Conservation (phyloP, 225 moss, liverwort and hornwort species). For the Takakia lepidozioides region DNA sequence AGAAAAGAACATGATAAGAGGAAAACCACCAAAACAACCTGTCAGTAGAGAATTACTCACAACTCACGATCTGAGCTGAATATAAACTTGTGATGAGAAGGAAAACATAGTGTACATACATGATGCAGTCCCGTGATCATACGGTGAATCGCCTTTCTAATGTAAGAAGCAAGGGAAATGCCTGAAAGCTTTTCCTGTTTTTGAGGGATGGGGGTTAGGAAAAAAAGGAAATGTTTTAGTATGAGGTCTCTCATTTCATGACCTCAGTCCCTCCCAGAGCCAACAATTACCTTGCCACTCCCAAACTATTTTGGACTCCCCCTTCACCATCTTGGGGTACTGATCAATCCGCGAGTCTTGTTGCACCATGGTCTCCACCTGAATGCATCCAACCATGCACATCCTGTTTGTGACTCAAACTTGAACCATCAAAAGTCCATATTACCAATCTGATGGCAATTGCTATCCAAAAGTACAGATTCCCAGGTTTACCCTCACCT, state of each 20-base stretch:
- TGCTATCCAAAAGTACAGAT: background rate
- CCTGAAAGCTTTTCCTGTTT: too few relatives aligned
- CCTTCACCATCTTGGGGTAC: slow-evolving; percentile 93
- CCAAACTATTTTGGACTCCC: slow-evolving; percentile 93
- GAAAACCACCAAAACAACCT: slow-evolving; percentile 4
- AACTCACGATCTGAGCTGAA: background rate
- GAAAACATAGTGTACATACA: too few relatives aligned
- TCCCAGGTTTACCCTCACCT: slow-evolving; percentile 40
- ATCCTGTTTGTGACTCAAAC: too few relatives aligned
- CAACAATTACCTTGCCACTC: slow-evolving; percentile 90
- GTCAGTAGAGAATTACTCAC: background rate
- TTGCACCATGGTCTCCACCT: slow-evolving; percentile 82
- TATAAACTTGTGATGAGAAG: too few relatives aligned
- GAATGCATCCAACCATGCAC: slow-evolving; percentile 10
- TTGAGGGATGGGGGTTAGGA: too few relatives aligned
- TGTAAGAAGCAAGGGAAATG: too few relatives aligned
- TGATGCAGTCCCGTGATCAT: too few relatives aligned
- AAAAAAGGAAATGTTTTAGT: too few relatives aligned
- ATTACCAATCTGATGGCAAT: too few relatives aligned
- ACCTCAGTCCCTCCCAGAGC: background rate
- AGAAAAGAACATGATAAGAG: background rate
- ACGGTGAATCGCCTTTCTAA: too few relatives aligned
- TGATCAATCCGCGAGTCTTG: slow-evolving; percentile 99
- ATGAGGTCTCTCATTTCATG: too few relatives aligned
- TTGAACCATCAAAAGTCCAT: too few relatives aligned